Conservation (phyloP, 1,139 yeast species). For the Yamadazyma dushanensis region DNA sequence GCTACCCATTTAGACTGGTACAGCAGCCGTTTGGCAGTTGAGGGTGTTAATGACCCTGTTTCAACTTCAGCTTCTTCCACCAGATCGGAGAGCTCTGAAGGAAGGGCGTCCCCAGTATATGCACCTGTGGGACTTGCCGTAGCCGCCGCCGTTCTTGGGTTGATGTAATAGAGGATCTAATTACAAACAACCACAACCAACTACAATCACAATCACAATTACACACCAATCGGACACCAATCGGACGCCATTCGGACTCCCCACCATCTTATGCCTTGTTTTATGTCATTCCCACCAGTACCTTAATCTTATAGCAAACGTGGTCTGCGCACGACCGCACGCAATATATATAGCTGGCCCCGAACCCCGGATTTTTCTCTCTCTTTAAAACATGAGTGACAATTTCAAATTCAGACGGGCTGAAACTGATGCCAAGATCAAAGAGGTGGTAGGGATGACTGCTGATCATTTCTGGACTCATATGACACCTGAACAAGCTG, state of each 20-base stretch:
- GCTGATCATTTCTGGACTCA: slow-evolving; percentile 33
- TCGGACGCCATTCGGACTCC: too few relatives aligned
- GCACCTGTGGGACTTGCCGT: slow-evolving; percentile 1
- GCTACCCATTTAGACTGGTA: slow-evolving; percentile 42
- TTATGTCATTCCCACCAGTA: too few relatives aligned
- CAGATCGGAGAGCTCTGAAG: too few relatives aligned
- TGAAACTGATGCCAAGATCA: slow-evolving; percentile 28
- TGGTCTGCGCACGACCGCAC: not conserved
- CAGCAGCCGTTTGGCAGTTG: slow-evolving; percentile 17
- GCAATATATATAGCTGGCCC: not conserved
- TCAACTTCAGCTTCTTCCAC: slow-evolving; percentile 4
- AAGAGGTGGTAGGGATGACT: slow-evolving; percentile 26
- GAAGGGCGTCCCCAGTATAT: not conserved
- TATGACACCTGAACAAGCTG: slow-evolving; percentile 27
- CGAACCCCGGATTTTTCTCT: not conserved
- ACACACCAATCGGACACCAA: too few relatives aligned
- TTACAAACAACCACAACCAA: too few relatives aligned
- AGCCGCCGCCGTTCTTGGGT: too few relatives aligned
- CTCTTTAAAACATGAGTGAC: slow-evolving; percentile 15
- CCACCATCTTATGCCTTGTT: too few relatives aligned
- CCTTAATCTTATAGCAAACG: not conserved
- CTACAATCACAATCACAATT: too few relatives aligned
- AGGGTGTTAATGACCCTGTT: slow-evolving; percentile 13
- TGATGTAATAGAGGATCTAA: too few relatives aligned
- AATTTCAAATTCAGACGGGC: slow-evolving; percentile 21